Evolutionary conservation across 1,284 basidiomycete genomes (phyloP), one percentile per base, ranked within the genome.

Genomic region (Golubevia pallescens): DNA sequence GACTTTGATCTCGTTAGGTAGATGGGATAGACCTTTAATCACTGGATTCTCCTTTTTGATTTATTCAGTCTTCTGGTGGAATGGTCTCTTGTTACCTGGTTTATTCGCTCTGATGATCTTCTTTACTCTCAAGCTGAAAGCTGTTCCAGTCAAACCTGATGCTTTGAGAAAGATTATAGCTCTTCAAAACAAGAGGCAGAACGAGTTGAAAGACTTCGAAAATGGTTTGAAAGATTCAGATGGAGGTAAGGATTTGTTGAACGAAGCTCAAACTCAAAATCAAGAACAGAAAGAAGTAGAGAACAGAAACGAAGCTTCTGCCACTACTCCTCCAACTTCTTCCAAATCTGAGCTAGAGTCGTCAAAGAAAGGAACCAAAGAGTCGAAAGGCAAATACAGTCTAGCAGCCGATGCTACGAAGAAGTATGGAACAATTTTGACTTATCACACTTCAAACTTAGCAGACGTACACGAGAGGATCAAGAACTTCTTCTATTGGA

Each of bases 381-480:
- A 38, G 10, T 4, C 34, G 10, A 62, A 70, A 57, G 52, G 62
- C 60, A 61, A 57, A 24, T 63, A 62, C 20, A 21, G 62, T 24
- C 59, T 66, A 24, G 64, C 53, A 19, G 55, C 63, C 13, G 61
- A 67, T 16, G 65, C 65, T 19, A 42, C 54, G 24, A 62, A 63
- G 32, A 63, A 60, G 13, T 74, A 74, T 51, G 55, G 51, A 54
- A 58, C 54, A 28, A 56, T 65, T 3, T 62, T 66, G 0, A 38
- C 71, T 5, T 51, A 65, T 0, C n/a, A 73, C 34, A 42, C 69
- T n/a, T 68, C 70, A 0, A 62, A 65, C 1, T 42, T 74, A 1
- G 62, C 65, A 13, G 62, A 60, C 54, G 69, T 68, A 3, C 71
- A 71, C 23, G 68, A 77, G 55, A 66, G 70, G 23, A 60, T 75